Evolutionary conservation across 1,284 basidiomycete genomes (phyloP).

Genomic region (Pseudomicrostroma phylloplanum): DNA sequence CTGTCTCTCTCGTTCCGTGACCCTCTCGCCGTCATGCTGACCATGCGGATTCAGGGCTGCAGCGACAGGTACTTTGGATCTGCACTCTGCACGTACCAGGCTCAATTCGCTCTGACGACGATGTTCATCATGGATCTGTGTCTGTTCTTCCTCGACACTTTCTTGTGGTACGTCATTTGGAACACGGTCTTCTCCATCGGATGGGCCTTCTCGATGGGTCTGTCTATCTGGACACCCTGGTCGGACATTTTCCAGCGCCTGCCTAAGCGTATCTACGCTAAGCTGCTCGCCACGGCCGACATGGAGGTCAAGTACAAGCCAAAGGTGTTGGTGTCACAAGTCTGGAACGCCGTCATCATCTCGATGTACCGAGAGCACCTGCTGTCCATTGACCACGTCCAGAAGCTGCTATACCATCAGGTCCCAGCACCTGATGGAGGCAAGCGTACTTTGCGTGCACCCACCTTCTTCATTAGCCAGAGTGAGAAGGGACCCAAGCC

Average conservation of each 20-base stretch:
- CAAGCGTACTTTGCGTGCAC: conserved; percentile 50
- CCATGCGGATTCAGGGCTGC: conserved; percentile 46
- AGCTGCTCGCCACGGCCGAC: conserved; percentile 49
- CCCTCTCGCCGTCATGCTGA: conserved; percentile 48
- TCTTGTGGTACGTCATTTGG: conserved; percentile 51
- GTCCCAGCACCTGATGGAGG: conserved; percentile 48
- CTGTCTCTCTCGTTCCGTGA: conserved; percentile 50
- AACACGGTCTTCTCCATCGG: conserved; percentile 51
- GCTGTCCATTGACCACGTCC: conserved; percentile 50
- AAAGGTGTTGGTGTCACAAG: conserved; percentile 51
- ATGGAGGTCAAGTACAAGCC: conserved; percentile 52
- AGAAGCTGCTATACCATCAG: conserved; percentile 51
- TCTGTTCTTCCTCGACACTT: conserved; percentile 51
- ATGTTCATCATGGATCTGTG: conserved; percentile 50
- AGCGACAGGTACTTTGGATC: conserved; percentile 50
- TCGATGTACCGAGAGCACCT: conserved; percentile 51
- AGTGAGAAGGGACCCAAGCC: conserved; percentile 48
- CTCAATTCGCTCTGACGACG: conserved; percentile 45
- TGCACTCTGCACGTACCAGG: conserved; percentile 45
- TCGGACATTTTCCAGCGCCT: conserved; percentile 50
- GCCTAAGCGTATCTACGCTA: conserved; percentile 51
- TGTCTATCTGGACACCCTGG: conserved; percentile 52
- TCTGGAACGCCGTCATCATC: conserved; percentile 52
- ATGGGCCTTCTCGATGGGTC: conserved; percentile 49
- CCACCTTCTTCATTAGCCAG: conserved; percentile 51